These are phyloP conservation scores for Ascoidea tarda DNA, from an alignment of 805 yeast genomes.

Conservation along the genomic window DNA sequence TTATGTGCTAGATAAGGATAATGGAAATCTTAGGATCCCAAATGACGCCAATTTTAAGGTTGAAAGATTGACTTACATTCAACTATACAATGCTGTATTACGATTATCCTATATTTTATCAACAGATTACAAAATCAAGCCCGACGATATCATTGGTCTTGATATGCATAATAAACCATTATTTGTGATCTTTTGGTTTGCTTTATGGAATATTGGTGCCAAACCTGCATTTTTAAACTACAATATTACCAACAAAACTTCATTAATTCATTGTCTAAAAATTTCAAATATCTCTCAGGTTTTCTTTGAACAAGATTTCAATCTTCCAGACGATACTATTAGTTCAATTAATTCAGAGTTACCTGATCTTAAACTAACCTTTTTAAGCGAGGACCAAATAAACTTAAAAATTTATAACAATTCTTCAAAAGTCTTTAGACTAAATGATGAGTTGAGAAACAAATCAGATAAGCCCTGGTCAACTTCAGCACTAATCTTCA, in stretches of 20 bases:
- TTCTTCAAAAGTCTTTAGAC: slow-evolving; percentile 34
- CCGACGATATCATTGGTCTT: slow-evolving; percentile 59
- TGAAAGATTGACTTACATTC: slow-evolving; percentile 53
- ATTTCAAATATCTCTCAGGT: slow-evolving; percentile 51
- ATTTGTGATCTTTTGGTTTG: slow-evolving; percentile 67
- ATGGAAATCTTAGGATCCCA: slow-evolving; percentile 24
- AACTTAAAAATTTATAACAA: slow-evolving; percentile 18
- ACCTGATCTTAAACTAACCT: slow-evolving; percentile 16
- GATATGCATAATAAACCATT: slow-evolving; percentile 76
- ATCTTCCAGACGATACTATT: slow-evolving; percentile 23
- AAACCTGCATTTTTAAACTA: slow-evolving; percentile 77
- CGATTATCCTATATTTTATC: slow-evolving; percentile 52
- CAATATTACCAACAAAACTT: slow-evolving; percentile 48
- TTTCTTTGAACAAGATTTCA: slow-evolving; percentile 52
- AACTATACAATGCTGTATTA: slow-evolving; percentile 52
- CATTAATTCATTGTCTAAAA: slow-evolving; percentile 68
- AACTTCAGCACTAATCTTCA: slow-evolving; percentile 64
- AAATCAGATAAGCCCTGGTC: slow-evolving; percentile 41
- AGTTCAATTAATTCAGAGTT: slow-evolving; percentile 21
- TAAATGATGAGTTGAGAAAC: slow-evolving; percentile 42
- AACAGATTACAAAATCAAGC: slow-evolving; percentile 45
- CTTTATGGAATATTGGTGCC: slow-evolving; percentile 88
- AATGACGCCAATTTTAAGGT: slow-evolving; percentile 28
- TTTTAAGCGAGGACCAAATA: not conserved
- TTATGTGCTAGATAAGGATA: slow-evolving; percentile 24